These are phyloP conservation scores for Phyllosticta capitalensis DNA, from an alignment of 2,329 filamentous ascomycete genomes.

Conservation along the genomic window DNA sequence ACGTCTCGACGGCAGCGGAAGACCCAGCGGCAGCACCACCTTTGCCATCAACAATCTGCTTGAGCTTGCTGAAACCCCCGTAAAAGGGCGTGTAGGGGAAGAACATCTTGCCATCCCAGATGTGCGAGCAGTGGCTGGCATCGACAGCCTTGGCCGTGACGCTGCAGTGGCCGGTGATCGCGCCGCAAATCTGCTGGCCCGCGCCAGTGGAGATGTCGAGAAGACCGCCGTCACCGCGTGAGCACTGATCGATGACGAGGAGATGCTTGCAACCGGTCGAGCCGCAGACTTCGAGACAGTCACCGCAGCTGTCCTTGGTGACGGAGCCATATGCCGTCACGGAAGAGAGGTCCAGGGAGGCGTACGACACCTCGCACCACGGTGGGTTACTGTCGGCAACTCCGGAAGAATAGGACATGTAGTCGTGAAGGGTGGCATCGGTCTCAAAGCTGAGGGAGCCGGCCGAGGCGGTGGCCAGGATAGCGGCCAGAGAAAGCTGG, in stretches of 20 bases:
- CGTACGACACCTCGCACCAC: constrained; percentile 5
- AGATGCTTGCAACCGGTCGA: constrained; percentile 95
- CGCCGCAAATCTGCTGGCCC: constrained; percentile 5
- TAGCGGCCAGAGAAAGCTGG: not conserved
- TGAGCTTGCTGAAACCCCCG: not conserved
- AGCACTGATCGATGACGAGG: constrained; percentile 68
- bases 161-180: not conserved
- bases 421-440: constrained; percentile 10
- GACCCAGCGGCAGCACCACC: not conserved
- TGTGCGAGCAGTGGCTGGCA: constrained; percentile 2
- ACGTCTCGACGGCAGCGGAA: not conserved
- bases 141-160: constrained; percentile 4
- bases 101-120: constrained; percentile 8
- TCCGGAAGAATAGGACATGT: not conserved
- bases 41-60: not conserved
- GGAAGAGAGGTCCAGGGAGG: constrained; percentile 3
- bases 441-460: constrained; percentile 1
- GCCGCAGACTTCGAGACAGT: constrained; percentile 68
- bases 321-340: constrained; percentile 6
- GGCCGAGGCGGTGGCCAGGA: not conserved
- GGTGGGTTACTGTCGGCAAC: constrained; percentile 4
- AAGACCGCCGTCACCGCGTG: not conserved
- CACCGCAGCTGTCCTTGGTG: constrained; percentile 39
- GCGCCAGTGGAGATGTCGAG: constrained; percentile 8
- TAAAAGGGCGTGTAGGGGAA: not conserved